phyloP scores from a whole-genome alignment of 2,329 filamentous ascomycete species.

The Colletotrichum echinochloae region DNA sequence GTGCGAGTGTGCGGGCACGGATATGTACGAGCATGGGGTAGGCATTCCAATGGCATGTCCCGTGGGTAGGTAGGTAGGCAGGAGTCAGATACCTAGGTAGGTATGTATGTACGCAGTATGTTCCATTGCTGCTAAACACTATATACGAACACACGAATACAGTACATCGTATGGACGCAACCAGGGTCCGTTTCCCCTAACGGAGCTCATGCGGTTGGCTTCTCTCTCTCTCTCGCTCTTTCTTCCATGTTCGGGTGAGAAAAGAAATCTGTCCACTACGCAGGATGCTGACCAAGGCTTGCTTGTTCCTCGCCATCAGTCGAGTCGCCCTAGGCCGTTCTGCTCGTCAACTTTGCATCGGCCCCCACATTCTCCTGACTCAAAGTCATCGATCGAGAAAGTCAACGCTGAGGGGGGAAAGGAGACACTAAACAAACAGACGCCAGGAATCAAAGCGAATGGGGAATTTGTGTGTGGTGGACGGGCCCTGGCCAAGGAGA shows the following conservation, averaged over 20 bases:
- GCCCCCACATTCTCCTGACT: background rate
- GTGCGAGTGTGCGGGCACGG: background rate
- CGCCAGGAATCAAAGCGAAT: background rate
- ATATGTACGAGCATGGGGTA: no score
- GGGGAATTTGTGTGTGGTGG: background rate
- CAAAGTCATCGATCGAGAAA: constrained; percentile 6
- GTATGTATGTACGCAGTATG: no score
- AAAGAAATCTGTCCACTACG: background rate
- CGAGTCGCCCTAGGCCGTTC: no score
- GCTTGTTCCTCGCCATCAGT: background rate
- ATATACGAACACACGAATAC: no score
- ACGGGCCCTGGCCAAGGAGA: constrained; percentile 2
- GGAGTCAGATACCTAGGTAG: no score
- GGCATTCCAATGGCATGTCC: no score
- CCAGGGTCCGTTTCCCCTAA: background rate
- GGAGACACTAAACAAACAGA: background rate
- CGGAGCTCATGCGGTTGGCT: constrained; percentile 7
- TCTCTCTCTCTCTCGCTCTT: background rate
- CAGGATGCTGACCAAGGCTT: background rate
- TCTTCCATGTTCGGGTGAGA: background rate
- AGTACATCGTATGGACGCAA: background rate
- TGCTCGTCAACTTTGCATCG: background rate
- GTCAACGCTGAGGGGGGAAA: constrained; percentile 10
- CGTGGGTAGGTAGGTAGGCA: no score
- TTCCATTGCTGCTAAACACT: background rate